A percentile compares a stretch with the other conserved stretches of the same genome.
phyloP scores from a whole-genome alignment of 768 basidiomycete species.

The Lactarius hengduanensis region DNA sequence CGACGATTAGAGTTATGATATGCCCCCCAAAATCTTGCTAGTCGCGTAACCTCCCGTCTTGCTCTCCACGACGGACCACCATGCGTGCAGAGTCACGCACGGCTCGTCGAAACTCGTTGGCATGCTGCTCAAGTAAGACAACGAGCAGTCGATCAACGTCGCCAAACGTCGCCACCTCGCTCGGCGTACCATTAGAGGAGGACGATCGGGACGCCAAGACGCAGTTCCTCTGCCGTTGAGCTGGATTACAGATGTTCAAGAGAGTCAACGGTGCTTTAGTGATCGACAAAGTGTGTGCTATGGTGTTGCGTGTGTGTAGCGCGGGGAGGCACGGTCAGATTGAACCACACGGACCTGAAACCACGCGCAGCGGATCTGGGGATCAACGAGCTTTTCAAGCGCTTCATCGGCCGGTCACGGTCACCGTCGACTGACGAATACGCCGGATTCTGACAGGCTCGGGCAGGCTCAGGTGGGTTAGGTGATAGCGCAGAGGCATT shows the following conservation, averaged over 20 bases:
- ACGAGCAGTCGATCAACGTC: constrained; percentile 91
- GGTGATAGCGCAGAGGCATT: no score
- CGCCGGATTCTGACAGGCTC: no score
- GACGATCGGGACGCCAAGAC: constrained; percentile 76
- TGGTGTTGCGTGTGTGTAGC: constrained; percentile 46
- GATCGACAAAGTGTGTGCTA: neutral
- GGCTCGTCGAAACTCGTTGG: constrained; percentile 88
- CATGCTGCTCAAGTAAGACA: constrained; percentile 91
- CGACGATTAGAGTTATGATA: neutral
- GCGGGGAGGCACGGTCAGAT: constrained; percentile 94
- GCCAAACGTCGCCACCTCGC: constrained; percentile 99
- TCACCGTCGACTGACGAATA: constrained; percentile 72
- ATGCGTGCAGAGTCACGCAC: constrained; percentile 81
- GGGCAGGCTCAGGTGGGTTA: no score
- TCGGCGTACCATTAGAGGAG: constrained; percentile 97
- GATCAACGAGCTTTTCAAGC: constrained; percentile 95
- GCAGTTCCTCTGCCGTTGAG: no score
- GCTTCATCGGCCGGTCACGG: constrained; percentile 92
- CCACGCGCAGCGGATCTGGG: constrained; percentile 84
- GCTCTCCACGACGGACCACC: constrained; percentile 93
- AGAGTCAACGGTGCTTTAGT: constrained; percentile 85
- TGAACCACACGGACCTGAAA: constrained; percentile 98
- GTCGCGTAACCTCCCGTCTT: constrained; percentile 95
- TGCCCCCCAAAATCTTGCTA: constrained; percentile 31
- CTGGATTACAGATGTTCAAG: constrained; percentile 40